phyloP scores from a whole-genome alignment of 345 rosid genomes.

The Eutrema japonicum region DNA sequence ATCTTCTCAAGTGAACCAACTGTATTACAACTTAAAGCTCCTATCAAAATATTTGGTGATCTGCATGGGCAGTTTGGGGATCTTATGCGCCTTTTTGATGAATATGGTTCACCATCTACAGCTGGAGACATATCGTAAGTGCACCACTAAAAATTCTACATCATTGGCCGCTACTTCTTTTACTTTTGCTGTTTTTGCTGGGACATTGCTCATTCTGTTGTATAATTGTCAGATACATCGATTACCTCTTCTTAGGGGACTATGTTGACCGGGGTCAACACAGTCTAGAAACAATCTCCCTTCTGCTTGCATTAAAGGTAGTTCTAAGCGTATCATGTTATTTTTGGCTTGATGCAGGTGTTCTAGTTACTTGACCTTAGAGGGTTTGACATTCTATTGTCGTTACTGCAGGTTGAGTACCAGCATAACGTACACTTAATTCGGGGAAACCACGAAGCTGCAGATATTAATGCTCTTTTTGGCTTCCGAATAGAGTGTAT shows the following conservation, averaged over 20 bases:
- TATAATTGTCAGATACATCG: constrained; percentile 70
- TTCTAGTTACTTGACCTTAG: constrained; percentile 24
- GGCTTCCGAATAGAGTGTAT: constrained; percentile 93
- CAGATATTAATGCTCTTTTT: constrained; percentile 94
- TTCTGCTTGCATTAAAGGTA: constrained; percentile 93
- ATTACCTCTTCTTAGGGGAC: constrained; percentile 95
- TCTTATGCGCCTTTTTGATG: constrained; percentile 97
- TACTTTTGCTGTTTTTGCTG: constrained; percentile 18
- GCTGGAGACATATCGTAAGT: constrained; percentile 97
- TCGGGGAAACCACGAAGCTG: constrained; percentile 98
- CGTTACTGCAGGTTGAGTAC: constrained; percentile 74
- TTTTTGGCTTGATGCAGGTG: constrained; percentile 21
- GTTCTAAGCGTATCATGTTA: constrained; percentile 13
- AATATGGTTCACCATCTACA: constrained; percentile 92
- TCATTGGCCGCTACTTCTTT: constrained; percentile 10
- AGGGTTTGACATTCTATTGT: constrained; percentile 32
- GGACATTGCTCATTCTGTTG: constrained; percentile 28
- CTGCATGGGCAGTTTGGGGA: constrained; percentile 95
- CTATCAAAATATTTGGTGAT: constrained; percentile 93
- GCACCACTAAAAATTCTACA: constrained; percentile 19
- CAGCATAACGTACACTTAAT: constrained; percentile 81
- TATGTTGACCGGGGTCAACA: constrained; percentile 98
- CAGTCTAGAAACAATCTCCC: constrained; percentile 85
- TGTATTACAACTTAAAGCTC: constrained; percentile 87
- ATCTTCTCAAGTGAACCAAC: constrained; percentile 84